phyloP scores from a whole-genome alignment of 1,284 basidiomycete species.

The Pisolithus thermaeus region DNA sequence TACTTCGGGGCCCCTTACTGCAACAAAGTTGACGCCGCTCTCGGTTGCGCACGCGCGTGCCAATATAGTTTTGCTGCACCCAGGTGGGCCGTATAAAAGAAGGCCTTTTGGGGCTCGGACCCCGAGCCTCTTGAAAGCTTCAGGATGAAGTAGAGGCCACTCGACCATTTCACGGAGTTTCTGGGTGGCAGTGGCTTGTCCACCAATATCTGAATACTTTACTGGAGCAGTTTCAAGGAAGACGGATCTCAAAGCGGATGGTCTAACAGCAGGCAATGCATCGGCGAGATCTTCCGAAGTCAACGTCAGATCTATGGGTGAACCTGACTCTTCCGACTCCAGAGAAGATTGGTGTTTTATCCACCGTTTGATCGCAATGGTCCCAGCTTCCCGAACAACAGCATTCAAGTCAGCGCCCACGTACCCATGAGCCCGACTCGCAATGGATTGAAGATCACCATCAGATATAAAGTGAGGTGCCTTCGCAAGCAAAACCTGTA shows the following conservation, averaged over 20 bases:
- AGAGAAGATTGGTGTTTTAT: conserved; percentile 34
- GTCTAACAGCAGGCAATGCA: conserved; percentile 77
- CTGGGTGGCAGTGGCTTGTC: conserved; percentile 74
- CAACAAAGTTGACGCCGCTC: conserved; percentile 94
- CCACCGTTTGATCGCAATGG: conserved; percentile 84
- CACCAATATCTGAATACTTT: conserved; percentile 86
- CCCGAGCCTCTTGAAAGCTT: conserved; percentile 83
- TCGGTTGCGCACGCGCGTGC: conserved; percentile 93
- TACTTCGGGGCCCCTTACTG: conserved; percentile 97
- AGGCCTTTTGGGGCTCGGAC: conserved; percentile 88
- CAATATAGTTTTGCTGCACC: conserved; percentile 95
- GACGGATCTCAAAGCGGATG: conserved; percentile 92
- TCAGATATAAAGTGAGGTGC: conserved; percentile 71
- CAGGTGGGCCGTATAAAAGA: conserved; percentile 93
- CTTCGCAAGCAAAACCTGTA: conserved; percentile 74
- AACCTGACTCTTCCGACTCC: conserved; percentile 6
- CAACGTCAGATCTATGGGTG: conserved; percentile 38
- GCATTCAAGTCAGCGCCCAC: conserved; percentile 95
- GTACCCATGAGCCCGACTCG: conserved; percentile 88
- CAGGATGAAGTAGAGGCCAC: conserved; percentile 88
- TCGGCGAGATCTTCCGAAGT: conserved; percentile 61
- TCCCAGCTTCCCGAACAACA: conserved; percentile 90
- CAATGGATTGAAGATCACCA: conserved; percentile 60
- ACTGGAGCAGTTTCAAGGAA: conserved; percentile 85
- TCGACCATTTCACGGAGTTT: conserved; percentile 87